A percentile compares a stretch with the other conserved stretches of the same genome.
Conservation (phyloP, 371 early-diverging fungal species). For the Mortierella sp. region DNA sequence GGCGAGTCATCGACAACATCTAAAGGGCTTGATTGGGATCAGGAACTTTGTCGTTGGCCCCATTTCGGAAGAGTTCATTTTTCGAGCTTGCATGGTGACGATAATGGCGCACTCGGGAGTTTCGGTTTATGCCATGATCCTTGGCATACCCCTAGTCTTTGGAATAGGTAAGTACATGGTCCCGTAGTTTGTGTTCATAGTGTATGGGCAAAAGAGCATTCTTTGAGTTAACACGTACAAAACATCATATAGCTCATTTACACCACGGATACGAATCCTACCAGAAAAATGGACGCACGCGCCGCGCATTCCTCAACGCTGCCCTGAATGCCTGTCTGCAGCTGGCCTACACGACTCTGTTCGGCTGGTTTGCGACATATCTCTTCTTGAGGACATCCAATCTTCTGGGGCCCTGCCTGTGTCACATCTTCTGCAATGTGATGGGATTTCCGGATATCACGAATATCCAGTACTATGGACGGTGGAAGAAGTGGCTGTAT, state of each 20-base stretch:
- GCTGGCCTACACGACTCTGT: conserved; percentile 36
- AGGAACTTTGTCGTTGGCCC: conserved; percentile 46
- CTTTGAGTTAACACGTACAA: background rate
- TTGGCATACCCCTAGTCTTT: conserved; percentile 46
- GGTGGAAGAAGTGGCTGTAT: conserved; percentile 38
- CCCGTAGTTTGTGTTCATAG: no score
- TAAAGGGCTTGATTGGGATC: conserved; percentile 22
- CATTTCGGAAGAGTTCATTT: conserved; percentile 45
- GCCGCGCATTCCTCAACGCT: conserved; percentile 26
- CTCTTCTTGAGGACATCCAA: conserved; percentile 45
- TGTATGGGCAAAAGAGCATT: no score
- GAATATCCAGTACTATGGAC: conserved; percentile 33
- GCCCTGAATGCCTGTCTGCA: conserved; percentile 12
- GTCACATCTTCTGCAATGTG: conserved; percentile 41
- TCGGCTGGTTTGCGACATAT: conserved; percentile 48
- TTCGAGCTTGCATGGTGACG: conserved; percentile 42
- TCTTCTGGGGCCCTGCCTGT: conserved; percentile 30
- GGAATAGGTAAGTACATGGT: conserved; percentile 33
- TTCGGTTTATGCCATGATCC: conserved; percentile 16
- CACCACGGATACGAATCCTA: conserved; percentile 41
- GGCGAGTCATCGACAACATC: conserved; percentile 8
- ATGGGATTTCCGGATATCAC: conserved; percentile 51
- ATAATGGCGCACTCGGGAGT: conserved; percentile 34
- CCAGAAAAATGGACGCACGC: conserved; percentile 32
- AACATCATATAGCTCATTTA: conserved; percentile 25